These are phyloP conservation scores for Kwoniella botswanensis DNA, from an alignment of 768 basidiomycete genomes.

Conservation along the genomic window DNA sequence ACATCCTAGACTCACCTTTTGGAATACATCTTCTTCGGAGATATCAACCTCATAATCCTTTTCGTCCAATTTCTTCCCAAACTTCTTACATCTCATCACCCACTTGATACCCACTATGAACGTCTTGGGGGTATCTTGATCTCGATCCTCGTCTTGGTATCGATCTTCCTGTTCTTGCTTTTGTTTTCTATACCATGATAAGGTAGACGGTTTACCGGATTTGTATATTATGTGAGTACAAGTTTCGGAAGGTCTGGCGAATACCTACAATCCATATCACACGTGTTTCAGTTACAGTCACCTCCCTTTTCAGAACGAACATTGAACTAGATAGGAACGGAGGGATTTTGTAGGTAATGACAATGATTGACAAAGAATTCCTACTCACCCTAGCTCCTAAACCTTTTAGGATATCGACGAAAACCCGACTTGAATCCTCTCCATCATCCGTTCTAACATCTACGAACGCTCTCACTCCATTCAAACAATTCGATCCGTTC, in stretches of 20 bases:
- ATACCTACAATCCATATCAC: slow-evolving; percentile 40
- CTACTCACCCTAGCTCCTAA: slow-evolving; percentile 56
- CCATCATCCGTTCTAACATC: slow-evolving; percentile 58
- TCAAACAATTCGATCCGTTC: slow-evolving; percentile 40
- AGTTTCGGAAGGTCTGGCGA: slow-evolving; percentile 50
- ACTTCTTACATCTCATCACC: slow-evolving; percentile 56
- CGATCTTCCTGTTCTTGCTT: not conserved
- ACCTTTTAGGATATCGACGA: slow-evolving; percentile 53
- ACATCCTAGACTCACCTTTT: slow-evolving; percentile 43
- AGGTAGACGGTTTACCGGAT: slow-evolving; percentile 53
- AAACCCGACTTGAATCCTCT: slow-evolving; percentile 50
- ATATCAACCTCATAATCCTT: slow-evolving; percentile 44
- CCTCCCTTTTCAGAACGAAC: not conserved
- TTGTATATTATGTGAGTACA: slow-evolving; percentile 59
- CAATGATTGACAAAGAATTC: not conserved
- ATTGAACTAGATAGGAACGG: too few relatives aligned
- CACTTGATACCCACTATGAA: slow-evolving; percentile 58
- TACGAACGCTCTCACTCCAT: slow-evolving; percentile 58
- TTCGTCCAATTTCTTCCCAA: slow-evolving; percentile 49
- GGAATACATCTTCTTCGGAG: slow-evolving; percentile 51
- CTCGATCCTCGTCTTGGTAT: slow-evolving; percentile 9
- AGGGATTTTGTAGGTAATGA: not conserved
- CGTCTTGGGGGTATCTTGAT: slow-evolving; percentile 12
- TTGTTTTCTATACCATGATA: slow-evolving; percentile 55
- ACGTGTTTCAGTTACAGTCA: not conserved